Evolutionary conservation across 371 early-diverging fungal species (phyloP), one percentile per base, ranked within the genome.

Genomic region (Circinella minor): DNA sequence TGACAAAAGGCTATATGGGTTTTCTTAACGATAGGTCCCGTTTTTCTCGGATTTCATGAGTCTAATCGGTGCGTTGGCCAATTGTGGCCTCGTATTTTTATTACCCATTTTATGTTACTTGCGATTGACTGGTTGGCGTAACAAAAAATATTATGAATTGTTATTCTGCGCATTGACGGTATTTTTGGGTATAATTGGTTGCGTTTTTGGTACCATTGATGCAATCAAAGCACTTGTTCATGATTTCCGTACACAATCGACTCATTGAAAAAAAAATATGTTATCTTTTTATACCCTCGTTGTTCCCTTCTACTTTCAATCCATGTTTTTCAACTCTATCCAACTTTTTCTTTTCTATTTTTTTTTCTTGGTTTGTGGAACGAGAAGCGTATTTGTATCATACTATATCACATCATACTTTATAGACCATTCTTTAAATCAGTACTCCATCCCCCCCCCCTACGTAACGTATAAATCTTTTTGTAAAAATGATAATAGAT

Each of bases 41-140:
- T 90, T 72, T 77, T 92, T 93, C 70, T 88, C 87, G 47, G 89
- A 91, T 61, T 85, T 91, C 61, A 91, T 93, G 92, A 86, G 88
- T 70, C 76, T 93, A 13, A 77, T 93, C 55, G 92, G 92, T 18
- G 89, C 92, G 5, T 72, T 91, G 64, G 83, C 89, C 38, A 91
- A 89, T 69, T 90, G 88, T 67, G 82, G 87, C 65, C 79, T 91
- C 3, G 91, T 93, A 36, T 93, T 91, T 80, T 76, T 92, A 18
- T 79, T 92, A 65, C 92, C 93, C 6, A 75, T 91, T 18, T 60
- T 90, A 27, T 91, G 87, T 66, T 86, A 90, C 67, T 80, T 88
- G 13, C 79, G 80, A 47, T 65, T 92, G 27, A 89, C 86, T 59
- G 93, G 92, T 60, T 67, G 80, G 4, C 77, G 84, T 34, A 78